phyloP scores from a whole-genome alignment of 2,329 filamentous ascomycete species.

The Knoxdaviesia capensis region DNA sequence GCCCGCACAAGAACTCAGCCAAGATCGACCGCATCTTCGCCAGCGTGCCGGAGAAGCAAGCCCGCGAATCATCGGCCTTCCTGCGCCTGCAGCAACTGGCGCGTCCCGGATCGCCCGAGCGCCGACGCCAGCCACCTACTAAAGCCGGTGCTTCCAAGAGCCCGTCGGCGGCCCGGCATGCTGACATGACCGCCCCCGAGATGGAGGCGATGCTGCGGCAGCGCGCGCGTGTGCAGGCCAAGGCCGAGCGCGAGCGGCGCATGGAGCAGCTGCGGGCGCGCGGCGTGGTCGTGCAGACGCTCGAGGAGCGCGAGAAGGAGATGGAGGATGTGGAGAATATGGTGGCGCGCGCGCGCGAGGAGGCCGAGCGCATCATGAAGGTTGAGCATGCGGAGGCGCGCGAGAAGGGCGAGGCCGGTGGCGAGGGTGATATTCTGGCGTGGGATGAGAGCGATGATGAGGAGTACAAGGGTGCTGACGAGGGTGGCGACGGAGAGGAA shows the following conservation, averaged over 20 bases:
- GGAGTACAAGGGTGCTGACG: slow-evolving; percentile 22
- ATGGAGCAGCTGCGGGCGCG: slow-evolving; percentile 59
- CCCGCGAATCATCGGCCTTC: slow-evolving; percentile 42
- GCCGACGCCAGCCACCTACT: slow-evolving; percentile 13
- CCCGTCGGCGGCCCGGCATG: slow-evolving; percentile 10
- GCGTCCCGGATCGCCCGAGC: slow-evolving; percentile 34
- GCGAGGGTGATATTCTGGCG: slow-evolving; percentile 26
- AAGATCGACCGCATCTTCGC: slow-evolving; percentile 48
- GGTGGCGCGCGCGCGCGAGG: slow-evolving; percentile 61
- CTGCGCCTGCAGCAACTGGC: slow-evolving; percentile 54
- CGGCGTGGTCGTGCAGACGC: slow-evolving; percentile 64
- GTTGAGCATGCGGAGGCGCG: slow-evolving; percentile 53
- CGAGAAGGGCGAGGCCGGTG: slow-evolving; percentile 25
- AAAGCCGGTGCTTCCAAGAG: no score
- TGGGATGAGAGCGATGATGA: slow-evolving; percentile 39
- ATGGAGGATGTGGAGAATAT: slow-evolving; percentile 74
- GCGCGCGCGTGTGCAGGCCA: slow-evolving; percentile 63
- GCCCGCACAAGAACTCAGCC: slow-evolving; percentile 18
- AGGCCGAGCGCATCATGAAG: slow-evolving; percentile 61
- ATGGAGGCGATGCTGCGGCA: slow-evolving; percentile 48
- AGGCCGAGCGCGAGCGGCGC: slow-evolving; percentile 53
- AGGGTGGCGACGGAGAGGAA: slow-evolving; percentile 15
- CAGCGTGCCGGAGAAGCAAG: slow-evolving; percentile 39
- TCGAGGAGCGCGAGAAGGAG: slow-evolving; percentile 69
- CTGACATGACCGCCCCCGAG: slow-evolving; percentile 46